phyloP scores from a whole-genome alignment of 2,329 filamentous ascomycete species.

The Colletotrichum truncatum region DNA sequence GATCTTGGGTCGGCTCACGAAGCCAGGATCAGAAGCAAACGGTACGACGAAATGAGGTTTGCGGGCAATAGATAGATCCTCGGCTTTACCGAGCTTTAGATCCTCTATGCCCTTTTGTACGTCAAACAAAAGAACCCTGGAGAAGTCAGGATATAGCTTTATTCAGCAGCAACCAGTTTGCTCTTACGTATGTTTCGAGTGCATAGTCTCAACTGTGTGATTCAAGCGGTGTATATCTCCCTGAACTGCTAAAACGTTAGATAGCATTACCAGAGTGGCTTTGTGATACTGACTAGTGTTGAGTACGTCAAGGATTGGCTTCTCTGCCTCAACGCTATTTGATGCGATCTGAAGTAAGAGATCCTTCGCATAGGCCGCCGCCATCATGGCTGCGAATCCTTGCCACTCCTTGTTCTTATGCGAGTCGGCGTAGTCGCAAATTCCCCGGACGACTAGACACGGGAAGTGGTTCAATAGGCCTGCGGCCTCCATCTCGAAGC shows the following conservation, averaged over 20 bases:
- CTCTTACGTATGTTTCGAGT: neutral
- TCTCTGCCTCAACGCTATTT: no score
- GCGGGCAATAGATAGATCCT: conserved; percentile 4
- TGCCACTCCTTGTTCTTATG: conserved; percentile 43
- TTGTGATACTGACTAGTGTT: neutral
- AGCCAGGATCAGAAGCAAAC: conserved; percentile 28
- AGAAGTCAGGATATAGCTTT: neutral
- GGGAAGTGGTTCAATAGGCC: no score
- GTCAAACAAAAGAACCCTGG: neutral
- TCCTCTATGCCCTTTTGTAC: neutral
- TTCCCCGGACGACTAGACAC: conserved; percentile 43
- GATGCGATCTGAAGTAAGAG: conserved; percentile 29
- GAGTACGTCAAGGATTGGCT: no score
- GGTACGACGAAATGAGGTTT: conserved; percentile 23
- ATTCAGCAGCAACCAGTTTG: neutral
- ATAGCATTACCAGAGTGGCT: neutral
- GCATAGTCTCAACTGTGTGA: neutral
- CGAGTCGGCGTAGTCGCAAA: conserved; percentile 45
- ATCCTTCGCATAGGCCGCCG: conserved; percentile 40
- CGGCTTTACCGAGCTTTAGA: neutral
- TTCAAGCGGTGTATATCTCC: neutral
- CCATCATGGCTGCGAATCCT: conserved; percentile 38
- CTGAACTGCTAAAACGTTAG: neutral
- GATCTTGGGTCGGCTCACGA: conserved; percentile 21
- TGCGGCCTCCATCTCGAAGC: conserved; percentile 45